These are phyloP conservation scores for Coniochaeta sp. DNA, from an alignment of 2,329 filamentous ascomycete species.

Conservation along the genomic window DNA sequence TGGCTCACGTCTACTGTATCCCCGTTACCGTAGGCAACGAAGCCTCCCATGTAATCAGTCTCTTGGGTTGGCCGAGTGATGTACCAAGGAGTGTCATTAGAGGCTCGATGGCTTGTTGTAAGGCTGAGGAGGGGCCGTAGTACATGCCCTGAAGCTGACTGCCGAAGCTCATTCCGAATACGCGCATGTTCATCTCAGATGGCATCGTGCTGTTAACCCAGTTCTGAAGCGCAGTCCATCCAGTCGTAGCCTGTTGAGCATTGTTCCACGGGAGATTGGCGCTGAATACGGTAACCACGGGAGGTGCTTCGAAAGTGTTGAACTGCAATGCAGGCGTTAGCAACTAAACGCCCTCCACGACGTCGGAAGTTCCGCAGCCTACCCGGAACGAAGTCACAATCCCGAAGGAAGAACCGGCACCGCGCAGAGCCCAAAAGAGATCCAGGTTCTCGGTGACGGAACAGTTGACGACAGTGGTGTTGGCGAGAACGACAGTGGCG, in stretches of 20 bases:
- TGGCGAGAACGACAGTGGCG: slow-evolving; percentile 29
- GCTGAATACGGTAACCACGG: slow-evolving; percentile 21
- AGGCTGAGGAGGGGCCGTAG: slow-evolving; percentile 13
- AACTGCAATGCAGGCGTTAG: slow-evolving; percentile 12
- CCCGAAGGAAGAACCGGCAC: slow-evolving; percentile 33
- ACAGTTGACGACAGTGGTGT: slow-evolving; percentile 21
- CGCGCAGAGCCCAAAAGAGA: slow-evolving; percentile 35
- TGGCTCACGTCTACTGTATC: slow-evolving; percentile 17
- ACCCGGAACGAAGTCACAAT: slow-evolving; percentile 29
- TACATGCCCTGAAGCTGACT: slow-evolving; percentile 21
- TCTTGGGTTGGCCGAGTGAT: slow-evolving; percentile 14
- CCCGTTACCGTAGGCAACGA: slow-evolving; percentile 23
- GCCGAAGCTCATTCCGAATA: slow-evolving; percentile 16
- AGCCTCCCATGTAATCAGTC: slow-evolving; percentile 20
- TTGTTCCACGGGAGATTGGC: slow-evolving; percentile 17
- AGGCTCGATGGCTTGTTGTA: slow-evolving; percentile 14
- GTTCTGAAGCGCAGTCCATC: slow-evolving; percentile 18
- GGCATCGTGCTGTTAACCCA: slow-evolving; percentile 17
- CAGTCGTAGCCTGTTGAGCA: slow-evolving; percentile 12
- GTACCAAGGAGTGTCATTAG: slow-evolving; percentile 15
- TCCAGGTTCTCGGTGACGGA: slow-evolving; percentile 27
- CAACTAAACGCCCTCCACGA: too few species aligned
- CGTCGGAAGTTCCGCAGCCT: too few species aligned
- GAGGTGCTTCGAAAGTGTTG: slow-evolving; percentile 29
- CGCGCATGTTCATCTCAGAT: slow-evolving; percentile 20